Conservation (phyloP, 768 basidiomycete species). For the Amanita thiersii region DNA sequence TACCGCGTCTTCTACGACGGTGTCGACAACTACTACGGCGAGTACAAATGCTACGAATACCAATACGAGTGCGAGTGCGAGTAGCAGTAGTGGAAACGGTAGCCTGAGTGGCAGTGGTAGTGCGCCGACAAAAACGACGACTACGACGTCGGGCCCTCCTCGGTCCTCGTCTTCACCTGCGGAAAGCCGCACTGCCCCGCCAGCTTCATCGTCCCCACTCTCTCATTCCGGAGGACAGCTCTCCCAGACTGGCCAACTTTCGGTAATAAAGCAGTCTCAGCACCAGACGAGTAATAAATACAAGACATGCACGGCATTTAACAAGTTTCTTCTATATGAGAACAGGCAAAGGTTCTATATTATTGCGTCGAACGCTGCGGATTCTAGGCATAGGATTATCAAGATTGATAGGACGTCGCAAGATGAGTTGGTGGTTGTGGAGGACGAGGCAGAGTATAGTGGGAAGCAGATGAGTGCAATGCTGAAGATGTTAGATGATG, state of each 20-base stretch:
- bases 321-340: constrained; percentile 92
- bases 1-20: neutral
- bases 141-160: no score
- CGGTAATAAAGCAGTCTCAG: no score
- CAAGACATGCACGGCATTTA: constrained; percentile 33
- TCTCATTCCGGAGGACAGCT: neutral
- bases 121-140: no score
- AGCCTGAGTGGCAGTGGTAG: no score
- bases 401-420: constrained; percentile 87
- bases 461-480: constrained; percentile 85
- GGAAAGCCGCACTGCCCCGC: no score
- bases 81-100: no score
- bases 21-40: neutral
- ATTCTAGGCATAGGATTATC: constrained; percentile 83
- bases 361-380: constrained; percentile 83
- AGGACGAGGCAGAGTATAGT: constrained; percentile 85
- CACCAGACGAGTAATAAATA: no score
- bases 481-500: constrained; percentile 93
- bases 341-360: constrained; percentile 87
- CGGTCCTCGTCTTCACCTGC: no score
- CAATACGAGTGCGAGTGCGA: neutral
- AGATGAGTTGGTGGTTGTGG: constrained; percentile 67
- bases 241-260: no score
- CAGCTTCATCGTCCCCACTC: neutral
- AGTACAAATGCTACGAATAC: neutral